phyloP scores from a whole-genome alignment of 2,329 filamentous ascomycete genomes.

The Ceratocystis lukuohia region DNA sequence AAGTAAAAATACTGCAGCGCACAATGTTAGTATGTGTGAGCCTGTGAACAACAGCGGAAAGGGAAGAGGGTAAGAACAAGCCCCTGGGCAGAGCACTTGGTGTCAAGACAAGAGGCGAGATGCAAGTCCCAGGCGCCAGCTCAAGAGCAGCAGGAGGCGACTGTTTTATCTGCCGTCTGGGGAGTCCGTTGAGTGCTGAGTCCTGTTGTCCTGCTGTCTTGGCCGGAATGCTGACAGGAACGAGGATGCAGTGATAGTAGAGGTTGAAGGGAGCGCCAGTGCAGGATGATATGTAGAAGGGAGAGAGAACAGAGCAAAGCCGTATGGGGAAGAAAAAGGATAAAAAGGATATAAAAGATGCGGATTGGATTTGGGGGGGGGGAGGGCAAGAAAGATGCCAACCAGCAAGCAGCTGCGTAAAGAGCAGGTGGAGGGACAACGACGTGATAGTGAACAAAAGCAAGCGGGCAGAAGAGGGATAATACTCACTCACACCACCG shows the following conservation, averaged over 20 bases:
- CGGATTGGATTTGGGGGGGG: background rate
- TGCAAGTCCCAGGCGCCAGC: background rate
- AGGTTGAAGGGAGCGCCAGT: conserved; percentile 11
- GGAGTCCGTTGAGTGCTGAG: background rate
- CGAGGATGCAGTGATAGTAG: conserved; percentile 20
- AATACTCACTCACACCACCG: conserved; percentile 27
- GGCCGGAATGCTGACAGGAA: conserved; percentile 20
- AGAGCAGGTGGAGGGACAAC: conserved; percentile 18
- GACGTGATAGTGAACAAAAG: conserved; percentile 31
- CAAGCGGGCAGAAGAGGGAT: conserved; percentile 24
- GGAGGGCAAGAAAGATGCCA: background rate
- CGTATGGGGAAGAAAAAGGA: conserved; percentile 35
- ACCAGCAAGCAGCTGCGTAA: background rate
- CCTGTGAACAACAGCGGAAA: background rate
- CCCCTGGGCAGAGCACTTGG: background rate
- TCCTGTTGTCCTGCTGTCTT: background rate
- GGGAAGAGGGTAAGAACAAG: background rate
- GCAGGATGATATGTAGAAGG: conserved; percentile 17
- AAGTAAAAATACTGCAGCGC: conserved; percentile 9
- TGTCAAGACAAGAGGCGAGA: background rate
- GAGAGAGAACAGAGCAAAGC: conserved; percentile 17
- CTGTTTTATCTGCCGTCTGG: background rate
- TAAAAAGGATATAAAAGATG: conserved; percentile 28
- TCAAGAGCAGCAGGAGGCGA: background rate
- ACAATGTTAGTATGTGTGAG: background rate